Conservation (phyloP, 805 yeast genomes). For the Kluyveromyces dobzhanskii region DNA sequence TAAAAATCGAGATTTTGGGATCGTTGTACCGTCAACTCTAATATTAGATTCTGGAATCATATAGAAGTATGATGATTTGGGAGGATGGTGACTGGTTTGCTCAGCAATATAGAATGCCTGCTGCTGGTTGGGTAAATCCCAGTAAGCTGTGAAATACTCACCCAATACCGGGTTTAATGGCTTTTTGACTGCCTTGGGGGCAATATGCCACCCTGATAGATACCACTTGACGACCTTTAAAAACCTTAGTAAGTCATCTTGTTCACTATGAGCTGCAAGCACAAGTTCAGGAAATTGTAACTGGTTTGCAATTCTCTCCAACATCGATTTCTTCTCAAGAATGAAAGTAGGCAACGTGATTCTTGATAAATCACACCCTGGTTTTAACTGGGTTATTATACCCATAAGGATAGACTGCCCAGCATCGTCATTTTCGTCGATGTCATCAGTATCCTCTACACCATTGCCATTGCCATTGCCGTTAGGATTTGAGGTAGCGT, state of each 20-base stretch:
- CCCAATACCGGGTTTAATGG: conserved; percentile 94
- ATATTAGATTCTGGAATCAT: conserved; percentile 72
- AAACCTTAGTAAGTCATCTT: conserved; percentile 61
- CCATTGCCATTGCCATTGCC: conserved; percentile 1
- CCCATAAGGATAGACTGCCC: conserved; percentile 82
- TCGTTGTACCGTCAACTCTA: conserved; percentile 79
- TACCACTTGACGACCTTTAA: conserved; percentile 78
- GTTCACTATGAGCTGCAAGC: conserved; percentile 53
- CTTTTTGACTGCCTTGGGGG: conserved; percentile 96
- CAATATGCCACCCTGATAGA: conserved; percentile 94
- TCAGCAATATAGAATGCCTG: conserved; percentile 83
- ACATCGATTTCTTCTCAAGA: conserved; percentile 89
- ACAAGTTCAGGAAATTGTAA: conserved; percentile 72
- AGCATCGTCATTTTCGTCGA: conserved; percentile 87
- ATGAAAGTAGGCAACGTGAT: conserved; percentile 95
- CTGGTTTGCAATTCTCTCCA: conserved; percentile 88
- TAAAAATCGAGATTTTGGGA: conserved; percentile 80
- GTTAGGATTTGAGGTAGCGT: too few species aligned
- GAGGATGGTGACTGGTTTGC: conserved; percentile 98
- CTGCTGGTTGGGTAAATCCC: conserved; percentile 73
- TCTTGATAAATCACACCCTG: conserved; percentile 82
- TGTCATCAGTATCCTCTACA: conserved; percentile 47
- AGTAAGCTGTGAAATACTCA: conserved; percentile 81
- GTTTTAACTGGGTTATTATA: conserved; percentile 84
- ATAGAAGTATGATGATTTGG: conserved; percentile 88